Base-by-base conservation (phyloP, 305 asterid genomes). In the Fraxinus albicans region DNA sequence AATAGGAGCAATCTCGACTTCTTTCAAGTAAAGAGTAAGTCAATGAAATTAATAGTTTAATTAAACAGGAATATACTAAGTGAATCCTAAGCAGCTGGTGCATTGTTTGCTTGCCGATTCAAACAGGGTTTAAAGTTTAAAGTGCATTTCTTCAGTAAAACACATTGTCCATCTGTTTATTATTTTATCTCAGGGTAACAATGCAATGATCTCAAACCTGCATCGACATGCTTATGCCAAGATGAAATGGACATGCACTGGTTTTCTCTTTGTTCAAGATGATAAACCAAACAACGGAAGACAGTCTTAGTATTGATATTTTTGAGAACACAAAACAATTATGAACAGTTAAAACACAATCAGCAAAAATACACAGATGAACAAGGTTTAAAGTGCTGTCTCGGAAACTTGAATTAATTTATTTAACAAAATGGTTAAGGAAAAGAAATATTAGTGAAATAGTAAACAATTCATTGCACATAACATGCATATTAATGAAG, bases 401-500 rank as follows among this genome's bases (percentile, higher is more conserved):
- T 70, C 13, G 0, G 21, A 33, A 31, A 70, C 76, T 70, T 70
- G 76, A 31, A 70, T 70, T 36, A 13, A 70, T 70, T 33, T 70
- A 70, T 70, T 15, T 70, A 31, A 4, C 76, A 29, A 70, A 70
- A 29, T 33, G 19, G 10, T 70, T 70, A n/a, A 69, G 73, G 4
- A 67, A 76, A 31, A 13, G 3, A 80, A 10, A 17, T 6, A 44
- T 25, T 63, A 27, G 58, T 10, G 35, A 77, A 63, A 36, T 8
- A 19, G 63, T 73, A 58, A 27, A 60, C 27, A 79, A 78, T 60
- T 34, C 35, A 31, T 33, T 70, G 76, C 40, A 70, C 81, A 79
- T 2, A 34, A 77, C 6, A 81, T 76, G 75, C 81, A 65, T 15
- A 72, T 36, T 74, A 81, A 81, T 53, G 44, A 47, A 27, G 79